phyloP scores from a whole-genome alignment of 129 eudicot genomes.

The Chrysanthemum lavandulifolium region DNA sequence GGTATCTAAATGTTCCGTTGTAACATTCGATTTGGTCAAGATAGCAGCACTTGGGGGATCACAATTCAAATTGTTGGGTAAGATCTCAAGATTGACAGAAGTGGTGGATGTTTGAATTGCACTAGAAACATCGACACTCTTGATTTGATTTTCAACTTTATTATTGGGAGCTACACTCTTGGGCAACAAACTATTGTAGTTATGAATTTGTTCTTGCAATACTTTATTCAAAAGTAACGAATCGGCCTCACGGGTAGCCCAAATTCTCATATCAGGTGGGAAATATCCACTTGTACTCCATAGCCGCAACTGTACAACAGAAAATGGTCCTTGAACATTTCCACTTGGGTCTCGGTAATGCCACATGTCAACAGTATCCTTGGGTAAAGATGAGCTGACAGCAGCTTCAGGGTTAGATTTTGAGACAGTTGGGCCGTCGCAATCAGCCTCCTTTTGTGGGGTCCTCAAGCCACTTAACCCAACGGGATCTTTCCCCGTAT shows the following conservation, averaged over 20 bases:
- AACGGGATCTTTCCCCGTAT: constrained; percentile 35
- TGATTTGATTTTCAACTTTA: constrained; percentile 31
- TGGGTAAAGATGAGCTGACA: constrained; percentile 31
- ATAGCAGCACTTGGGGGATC: constrained; percentile 20
- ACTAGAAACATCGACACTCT: constrained; percentile 22
- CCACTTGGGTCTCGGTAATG: constrained; percentile 94
- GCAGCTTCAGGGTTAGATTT: constrained; percentile 39
- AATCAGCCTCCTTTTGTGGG: constrained; percentile 31
- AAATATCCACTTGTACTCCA: constrained; percentile 84
- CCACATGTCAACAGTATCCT: constrained; percentile 51
- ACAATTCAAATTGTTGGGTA: constrained; percentile 36
- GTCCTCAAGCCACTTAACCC: constrained; percentile 33
- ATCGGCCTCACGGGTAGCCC: constrained; percentile 64
- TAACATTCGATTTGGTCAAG: constrained; percentile 16
- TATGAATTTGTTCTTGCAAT: constrained; percentile 47
- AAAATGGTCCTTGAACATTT: constrained; percentile 88
- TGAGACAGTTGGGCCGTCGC: constrained; percentile 23
- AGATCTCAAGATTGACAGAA: constrained; percentile 37
- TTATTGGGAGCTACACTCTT: constrained; percentile 16
- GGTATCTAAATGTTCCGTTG: constrained; percentile 8
- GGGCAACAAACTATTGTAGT: constrained; percentile 13
- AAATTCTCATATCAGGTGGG: constrained; percentile 79
- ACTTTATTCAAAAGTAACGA: constrained; percentile 68
- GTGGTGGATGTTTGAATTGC: constrained; percentile 30
- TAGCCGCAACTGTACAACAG: constrained; percentile 74